Evolutionary conservation across 2,329 filamentous ascomycete genomes (phyloP).

Genomic region (Amauroascus verrucosus): DNA sequence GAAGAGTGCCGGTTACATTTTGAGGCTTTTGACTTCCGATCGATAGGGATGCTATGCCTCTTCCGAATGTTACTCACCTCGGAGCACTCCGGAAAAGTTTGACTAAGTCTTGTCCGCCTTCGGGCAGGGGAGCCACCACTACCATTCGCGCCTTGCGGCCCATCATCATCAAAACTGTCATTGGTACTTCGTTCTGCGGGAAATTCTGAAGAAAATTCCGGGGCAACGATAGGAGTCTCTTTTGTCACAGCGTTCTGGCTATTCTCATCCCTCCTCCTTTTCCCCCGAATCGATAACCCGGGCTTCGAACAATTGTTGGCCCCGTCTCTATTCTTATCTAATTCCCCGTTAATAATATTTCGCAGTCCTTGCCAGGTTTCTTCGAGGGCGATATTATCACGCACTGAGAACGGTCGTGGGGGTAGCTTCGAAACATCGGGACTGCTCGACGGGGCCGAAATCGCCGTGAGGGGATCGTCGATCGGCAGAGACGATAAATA

Average conservation of each 20-base stretch:
- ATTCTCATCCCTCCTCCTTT: not conserved
- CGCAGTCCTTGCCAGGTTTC: conserved; percentile 60
- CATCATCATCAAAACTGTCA: not conserved
- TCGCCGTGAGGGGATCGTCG: conserved; percentile 74
- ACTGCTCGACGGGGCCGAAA: conserved; percentile 41
- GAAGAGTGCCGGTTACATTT: conserved; percentile 25
- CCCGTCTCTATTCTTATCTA: not conserved
- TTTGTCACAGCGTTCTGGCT: not conserved
- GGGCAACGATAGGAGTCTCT: not conserved
- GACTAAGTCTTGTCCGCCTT: not conserved
- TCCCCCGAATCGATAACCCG: not conserved
- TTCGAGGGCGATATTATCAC: conserved; percentile 71
- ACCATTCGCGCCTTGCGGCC: no score
- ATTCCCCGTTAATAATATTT: conserved; percentile 9
- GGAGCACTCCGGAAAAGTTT: conserved; percentile 12
- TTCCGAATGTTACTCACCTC: conserved; percentile 20
- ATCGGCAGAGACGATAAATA: conserved; percentile 74
- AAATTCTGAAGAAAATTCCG: not conserved
- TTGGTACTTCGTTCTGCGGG: not conserved
- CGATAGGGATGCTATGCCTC: conserved; percentile 27
- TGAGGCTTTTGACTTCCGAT: conserved; percentile 21
- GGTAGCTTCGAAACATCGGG: conserved; percentile 47
- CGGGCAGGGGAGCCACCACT: not conserved
- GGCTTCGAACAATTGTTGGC: not conserved
- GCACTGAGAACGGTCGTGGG: conserved; percentile 65